A percentile compares a stretch with the other conserved stretches of the same genome.
These are phyloP conservation scores for Gynandropsis gynandra DNA, from an alignment of 345 rosid genomes.

Conservation along the genomic window DNA sequence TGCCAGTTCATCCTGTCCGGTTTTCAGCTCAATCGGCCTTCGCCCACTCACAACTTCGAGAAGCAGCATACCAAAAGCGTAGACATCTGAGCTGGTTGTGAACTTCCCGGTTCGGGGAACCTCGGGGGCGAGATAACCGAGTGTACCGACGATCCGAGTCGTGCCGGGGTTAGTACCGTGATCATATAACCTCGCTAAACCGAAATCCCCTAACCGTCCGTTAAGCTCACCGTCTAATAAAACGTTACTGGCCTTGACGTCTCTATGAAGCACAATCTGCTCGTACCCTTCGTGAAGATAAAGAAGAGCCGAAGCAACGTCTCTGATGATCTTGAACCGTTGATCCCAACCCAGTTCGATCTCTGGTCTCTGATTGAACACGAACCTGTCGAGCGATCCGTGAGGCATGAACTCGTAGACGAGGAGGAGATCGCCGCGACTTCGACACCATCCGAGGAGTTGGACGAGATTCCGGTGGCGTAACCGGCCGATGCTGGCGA, in stretches of 20 bases:
- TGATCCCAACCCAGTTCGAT: slow-evolving; percentile 44
- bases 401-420: slow-evolving; percentile 65
- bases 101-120: slow-evolving; percentile 46
- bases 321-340: slow-evolving; percentile 44
- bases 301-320: slow-evolving; percentile 46
- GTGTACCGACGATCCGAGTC: slow-evolving; percentile 46
- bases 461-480: slow-evolving; percentile 53
- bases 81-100: slow-evolving; percentile 43
- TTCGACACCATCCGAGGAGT: slow-evolving; percentile 51
- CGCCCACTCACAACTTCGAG: slow-evolving; percentile 55
- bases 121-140: slow-evolving; percentile 66
- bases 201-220: slow-evolving; percentile 56
- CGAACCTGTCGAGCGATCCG: slow-evolving; percentile 48
- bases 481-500: slow-evolving; percentile 45
- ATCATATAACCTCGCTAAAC: slow-evolving; percentile 53
- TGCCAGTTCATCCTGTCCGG: slow-evolving; percentile 17
- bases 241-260: slow-evolving; percentile 57
- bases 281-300: slow-evolving; percentile 68
- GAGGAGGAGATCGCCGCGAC: slow-evolving; percentile 50
- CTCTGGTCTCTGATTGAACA: slow-evolving; percentile 33
- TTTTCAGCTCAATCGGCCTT: slow-evolving; percentile 36
- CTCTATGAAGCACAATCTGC: slow-evolving; percentile 58
- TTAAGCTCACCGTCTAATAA: slow-evolving; percentile 46
- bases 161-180: slow-evolving; percentile 56
- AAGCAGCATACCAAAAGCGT: slow-evolving; percentile 52